Conservation (phyloP, 2,329 filamentous ascomycete species). For the Coniochaeta ligniaria region DNA sequence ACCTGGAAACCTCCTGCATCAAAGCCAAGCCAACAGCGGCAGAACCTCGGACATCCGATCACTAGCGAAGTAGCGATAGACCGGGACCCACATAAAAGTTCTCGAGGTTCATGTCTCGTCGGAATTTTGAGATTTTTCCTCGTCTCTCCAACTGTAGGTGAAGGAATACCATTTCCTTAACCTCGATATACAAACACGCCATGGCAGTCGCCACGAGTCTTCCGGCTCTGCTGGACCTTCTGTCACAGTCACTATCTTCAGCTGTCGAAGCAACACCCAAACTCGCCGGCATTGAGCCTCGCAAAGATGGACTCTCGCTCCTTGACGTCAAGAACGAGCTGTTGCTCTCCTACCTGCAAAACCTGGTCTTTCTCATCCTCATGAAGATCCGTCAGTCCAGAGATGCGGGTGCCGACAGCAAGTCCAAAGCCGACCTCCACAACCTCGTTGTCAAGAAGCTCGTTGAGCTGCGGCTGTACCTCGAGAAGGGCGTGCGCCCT, state of each 20-base stretch:
- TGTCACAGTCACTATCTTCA: constrained; percentile 52
- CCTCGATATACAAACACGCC: not conserved
- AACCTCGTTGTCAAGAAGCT: constrained; percentile 75
- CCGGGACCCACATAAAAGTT: not conserved
- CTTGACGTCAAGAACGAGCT: constrained; percentile 95
- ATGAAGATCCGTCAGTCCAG: constrained; percentile 63
- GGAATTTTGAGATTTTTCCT: not conserved
- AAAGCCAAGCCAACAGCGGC: not conserved
- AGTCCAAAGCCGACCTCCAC: constrained; percentile 37
- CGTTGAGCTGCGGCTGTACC: constrained; percentile 83
- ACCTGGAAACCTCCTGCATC: not conserved
- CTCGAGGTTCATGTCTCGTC: not conserved
- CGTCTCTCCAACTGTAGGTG: not conserved
- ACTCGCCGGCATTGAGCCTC: constrained; percentile 57
- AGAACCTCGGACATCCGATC: not conserved
- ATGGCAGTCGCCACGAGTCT: constrained; percentile 22
- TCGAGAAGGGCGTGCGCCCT: constrained; percentile 87
- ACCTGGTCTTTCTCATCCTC: constrained; percentile 81
- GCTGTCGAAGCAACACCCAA: constrained; percentile 62
- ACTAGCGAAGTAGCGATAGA: not conserved
- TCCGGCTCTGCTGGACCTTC: constrained; percentile 42
- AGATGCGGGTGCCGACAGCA: constrained; percentile 16
- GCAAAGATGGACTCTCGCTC: constrained; percentile 82
- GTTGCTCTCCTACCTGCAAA: constrained; percentile 92
- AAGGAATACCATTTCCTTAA: not conserved